Conservation (phyloP, 331 rosid genomes). For the Quercus lobata region DNA sequence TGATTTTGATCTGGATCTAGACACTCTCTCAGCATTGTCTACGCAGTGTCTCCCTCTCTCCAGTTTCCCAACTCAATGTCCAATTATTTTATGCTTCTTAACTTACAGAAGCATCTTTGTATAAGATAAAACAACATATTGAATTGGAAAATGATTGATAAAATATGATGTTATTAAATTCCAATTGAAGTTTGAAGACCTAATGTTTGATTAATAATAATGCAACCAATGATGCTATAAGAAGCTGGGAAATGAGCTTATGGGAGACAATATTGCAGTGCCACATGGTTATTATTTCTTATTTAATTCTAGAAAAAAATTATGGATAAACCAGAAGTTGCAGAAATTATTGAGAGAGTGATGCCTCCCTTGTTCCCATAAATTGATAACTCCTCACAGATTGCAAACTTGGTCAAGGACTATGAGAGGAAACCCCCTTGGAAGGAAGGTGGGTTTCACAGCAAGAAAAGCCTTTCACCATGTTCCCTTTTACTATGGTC, state of each 20-base stretch:
- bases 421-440: no score
- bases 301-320: background rate
- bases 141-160: no score
- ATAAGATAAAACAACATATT: no score
- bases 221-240: background rate
- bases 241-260: background rate
- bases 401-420: no score
- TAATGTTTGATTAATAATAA: background rate
- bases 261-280: background rate
- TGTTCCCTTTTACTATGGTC: no score
- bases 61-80: no score
- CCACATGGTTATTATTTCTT: background rate
- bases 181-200: background rate
- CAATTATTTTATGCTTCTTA: no score
- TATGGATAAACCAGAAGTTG: background rate
- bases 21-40: no score
- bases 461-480: background rate
- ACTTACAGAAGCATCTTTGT: no score
- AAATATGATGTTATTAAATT: background rate
- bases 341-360: background rate
- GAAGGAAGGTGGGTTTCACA: background rate
- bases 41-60: no score
- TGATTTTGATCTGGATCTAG: no score
- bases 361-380: background rate
- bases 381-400: background rate